Evolutionary conservation across 1,284 basidiomycete species (phyloP).

Genomic region (Phellopilus nigrolimitatus): DNA sequence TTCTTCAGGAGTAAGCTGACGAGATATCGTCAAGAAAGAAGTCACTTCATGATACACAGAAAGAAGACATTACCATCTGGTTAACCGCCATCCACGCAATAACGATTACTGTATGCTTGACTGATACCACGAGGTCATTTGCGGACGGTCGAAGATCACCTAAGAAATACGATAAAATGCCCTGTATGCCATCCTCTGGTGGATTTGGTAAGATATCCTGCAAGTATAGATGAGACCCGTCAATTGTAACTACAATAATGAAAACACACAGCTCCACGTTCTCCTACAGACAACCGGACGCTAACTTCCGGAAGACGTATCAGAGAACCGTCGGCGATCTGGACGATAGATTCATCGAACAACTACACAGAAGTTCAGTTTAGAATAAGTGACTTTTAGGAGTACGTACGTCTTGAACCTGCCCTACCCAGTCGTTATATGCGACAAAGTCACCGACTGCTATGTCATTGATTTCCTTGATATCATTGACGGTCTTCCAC

Average conservation of each 20-base stretch:
- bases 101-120: constrained; percentile 76
- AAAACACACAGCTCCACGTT: constrained; percentile 58
- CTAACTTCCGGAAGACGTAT: constrained; percentile 73
- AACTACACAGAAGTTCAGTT: constrained; percentile 42
- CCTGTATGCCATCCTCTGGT: constrained; percentile 35
- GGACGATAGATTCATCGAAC: constrained; percentile 80
- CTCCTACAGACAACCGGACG: constrained; percentile 65
- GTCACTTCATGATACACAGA: constrained; percentile 4
- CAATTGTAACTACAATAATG: constrained; percentile 10
- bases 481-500: constrained; percentile 59
- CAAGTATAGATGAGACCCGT: not conserved
- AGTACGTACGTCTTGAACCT: constrained; percentile 44
- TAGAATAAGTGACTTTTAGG: constrained; percentile 3
- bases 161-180: constrained; percentile 43
- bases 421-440: constrained; percentile 85
- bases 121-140: constrained; percentile 63
- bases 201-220: constrained; percentile 67
- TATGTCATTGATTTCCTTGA: constrained; percentile 55
- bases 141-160: constrained; percentile 39
- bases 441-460: constrained; percentile 81
- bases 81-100: constrained; percentile 88
- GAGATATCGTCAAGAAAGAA: constrained; percentile 16
- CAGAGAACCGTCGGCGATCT: constrained; percentile 50
- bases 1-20: constrained; percentile 53
- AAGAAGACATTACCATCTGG: constrained; percentile 57